Percentiles rank a stretch among this genome's conserved stretches.
Conservation (phyloP, 306 rosid species). For the Medicago ruthenica region DNA sequence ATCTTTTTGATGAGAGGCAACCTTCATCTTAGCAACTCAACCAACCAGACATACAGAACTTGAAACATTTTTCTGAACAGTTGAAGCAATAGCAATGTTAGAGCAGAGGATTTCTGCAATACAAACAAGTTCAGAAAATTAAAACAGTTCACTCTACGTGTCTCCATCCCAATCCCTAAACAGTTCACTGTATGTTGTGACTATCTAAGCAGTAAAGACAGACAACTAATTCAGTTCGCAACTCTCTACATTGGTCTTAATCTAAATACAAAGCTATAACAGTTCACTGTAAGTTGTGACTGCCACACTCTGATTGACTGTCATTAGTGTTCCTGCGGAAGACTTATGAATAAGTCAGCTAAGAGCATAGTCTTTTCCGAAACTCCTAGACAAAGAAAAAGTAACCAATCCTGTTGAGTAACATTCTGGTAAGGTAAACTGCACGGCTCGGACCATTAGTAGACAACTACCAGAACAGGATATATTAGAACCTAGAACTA, state of each 20-base stretch:
- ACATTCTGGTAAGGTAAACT: no score
- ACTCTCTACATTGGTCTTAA: constrained; percentile 15
- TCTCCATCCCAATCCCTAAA: neutral
- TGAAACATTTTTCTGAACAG: neutral
- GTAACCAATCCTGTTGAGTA: no score
- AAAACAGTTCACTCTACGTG: neutral
- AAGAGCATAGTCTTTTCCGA: no score
- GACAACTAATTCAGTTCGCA: neutral
- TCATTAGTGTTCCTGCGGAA: no score
- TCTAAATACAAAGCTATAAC: neutral
- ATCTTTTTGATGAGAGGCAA: neutral
- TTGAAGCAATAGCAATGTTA: neutral
- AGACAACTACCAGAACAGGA: no score
- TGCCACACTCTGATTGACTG: no score
- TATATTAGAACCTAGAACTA: no score
- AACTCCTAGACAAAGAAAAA: no score
- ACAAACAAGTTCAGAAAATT: constrained; percentile 10
- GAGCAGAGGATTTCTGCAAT: neutral
- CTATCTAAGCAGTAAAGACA: neutral
- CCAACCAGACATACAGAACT: constrained; percentile 3
- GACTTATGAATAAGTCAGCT: no score
- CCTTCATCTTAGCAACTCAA: neutral
- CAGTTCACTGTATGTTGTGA: no score
- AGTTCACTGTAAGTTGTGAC: no score
- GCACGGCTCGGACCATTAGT: no score